phyloP scores from a whole-genome alignment of 257 asterid genomes.

The Jacaranda copaia region DNA sequence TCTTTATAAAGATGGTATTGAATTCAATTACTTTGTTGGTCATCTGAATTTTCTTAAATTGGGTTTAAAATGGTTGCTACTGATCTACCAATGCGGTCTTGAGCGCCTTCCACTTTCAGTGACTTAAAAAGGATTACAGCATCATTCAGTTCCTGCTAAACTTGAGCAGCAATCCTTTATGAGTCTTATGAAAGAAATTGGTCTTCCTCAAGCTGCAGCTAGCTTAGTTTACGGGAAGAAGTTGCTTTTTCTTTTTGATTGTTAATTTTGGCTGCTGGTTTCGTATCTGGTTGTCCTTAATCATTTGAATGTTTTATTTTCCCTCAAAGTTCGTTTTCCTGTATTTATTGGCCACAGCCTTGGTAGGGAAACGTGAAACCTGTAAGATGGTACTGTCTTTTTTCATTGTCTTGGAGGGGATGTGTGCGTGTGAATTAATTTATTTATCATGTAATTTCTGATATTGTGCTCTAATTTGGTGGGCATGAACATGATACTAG shows the following conservation, averaged over 20 bases:
- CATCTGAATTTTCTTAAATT: constrained; percentile 1
- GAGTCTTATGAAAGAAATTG: constrained; percentile 6
- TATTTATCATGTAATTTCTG: not conserved
- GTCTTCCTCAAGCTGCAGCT: not conserved
- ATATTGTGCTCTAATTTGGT: not conserved
- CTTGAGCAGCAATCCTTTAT: not conserved
- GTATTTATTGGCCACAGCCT: not conserved
- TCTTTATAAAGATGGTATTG: constrained; percentile 21
- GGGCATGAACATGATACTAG: not conserved
- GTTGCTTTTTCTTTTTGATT: not conserved
- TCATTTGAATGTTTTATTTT: too few species aligned
- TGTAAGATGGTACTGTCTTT: not conserved
- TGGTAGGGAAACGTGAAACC: not conserved
- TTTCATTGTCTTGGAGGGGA: not conserved
- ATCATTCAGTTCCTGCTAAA: constrained; percentile 1
- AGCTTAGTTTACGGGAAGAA: constrained; percentile 1
- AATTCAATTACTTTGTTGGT: constrained; percentile 26
- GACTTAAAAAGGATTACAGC: not conserved
- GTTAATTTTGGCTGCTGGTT: not conserved
- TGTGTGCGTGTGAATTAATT: too few species aligned
- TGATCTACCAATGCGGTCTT: not conserved
- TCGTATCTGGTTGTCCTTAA: not conserved
- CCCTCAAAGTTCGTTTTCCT: not conserved
- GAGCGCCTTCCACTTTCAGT: not conserved
- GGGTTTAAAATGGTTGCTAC: not conserved